A percentile compares a stretch with the other conserved stretches of the same genome.
phyloP scores from a whole-genome alignment of 176 grass and related monocot genomes.

The Musa acuminata region DNA sequence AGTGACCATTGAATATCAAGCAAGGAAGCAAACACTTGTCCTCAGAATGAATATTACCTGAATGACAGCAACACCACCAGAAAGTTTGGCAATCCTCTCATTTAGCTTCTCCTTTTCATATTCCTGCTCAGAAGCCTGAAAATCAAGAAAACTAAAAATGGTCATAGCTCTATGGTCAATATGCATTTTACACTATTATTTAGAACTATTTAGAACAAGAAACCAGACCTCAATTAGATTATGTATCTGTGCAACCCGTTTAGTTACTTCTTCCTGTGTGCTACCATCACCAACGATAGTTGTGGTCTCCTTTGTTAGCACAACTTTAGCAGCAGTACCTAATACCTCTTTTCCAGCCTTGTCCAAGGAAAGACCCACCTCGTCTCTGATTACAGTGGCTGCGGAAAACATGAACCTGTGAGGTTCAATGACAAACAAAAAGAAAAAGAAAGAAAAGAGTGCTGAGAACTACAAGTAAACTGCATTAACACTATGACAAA shows the following conservation, averaged over 20 bases:
- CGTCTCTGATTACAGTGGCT: slow-evolving; percentile 89
- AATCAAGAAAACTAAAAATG: not conserved
- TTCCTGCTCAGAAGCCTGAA: slow-evolving; percentile 71
- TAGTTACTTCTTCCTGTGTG: slow-evolving; percentile 76
- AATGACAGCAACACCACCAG: slow-evolving; percentile 97
- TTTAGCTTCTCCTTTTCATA: slow-evolving; percentile 95
- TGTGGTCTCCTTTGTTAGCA: slow-evolving; percentile 70
- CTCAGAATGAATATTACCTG: slow-evolving; percentile 36
- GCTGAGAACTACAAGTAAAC: too few relatives aligned
- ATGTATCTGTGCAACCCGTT: slow-evolving; percentile 77
- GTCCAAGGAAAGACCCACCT: slow-evolving; percentile 72
- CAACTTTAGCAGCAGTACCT: slow-evolving; percentile 69
- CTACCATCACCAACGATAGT: slow-evolving; percentile 91
- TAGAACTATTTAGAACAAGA: not conserved
- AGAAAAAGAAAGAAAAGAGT: too few relatives aligned
- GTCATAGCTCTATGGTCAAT: not conserved
- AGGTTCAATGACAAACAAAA: not conserved
- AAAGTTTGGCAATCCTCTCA: slow-evolving; percentile 89
- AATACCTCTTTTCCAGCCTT: slow-evolving; percentile 74
- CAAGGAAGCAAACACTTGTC: too few relatives aligned
- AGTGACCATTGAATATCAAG: too few relatives aligned
- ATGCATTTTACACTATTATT: not conserved
- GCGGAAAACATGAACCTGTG: not conserved
- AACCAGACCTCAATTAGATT: slow-evolving; percentile 66
- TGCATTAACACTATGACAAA: too few relatives aligned